A percentile compares a stretch with the other conserved stretches of the same genome.
These are phyloP conservation scores for Conticribra weissflogii DNA, from an alignment of 108 stramenopile species.

Conservation along the genomic window DNA sequence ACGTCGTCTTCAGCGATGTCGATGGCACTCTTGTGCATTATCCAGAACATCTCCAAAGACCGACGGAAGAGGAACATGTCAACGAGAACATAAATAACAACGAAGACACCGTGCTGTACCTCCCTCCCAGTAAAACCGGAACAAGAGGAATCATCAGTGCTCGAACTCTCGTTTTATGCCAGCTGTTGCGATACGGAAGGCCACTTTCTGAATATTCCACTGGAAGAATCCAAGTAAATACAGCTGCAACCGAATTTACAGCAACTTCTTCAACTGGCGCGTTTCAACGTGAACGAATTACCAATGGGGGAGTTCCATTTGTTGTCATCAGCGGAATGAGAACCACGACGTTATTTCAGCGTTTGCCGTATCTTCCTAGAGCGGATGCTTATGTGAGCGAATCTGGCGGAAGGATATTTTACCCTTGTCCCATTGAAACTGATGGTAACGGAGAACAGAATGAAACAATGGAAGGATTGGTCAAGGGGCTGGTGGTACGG, in stretches of 20 bases:
- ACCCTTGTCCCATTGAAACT: slow-evolving; percentile 29
- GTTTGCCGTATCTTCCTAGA: slow-evolving; percentile 75
- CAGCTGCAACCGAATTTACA: background rate
- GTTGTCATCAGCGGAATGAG: slow-evolving; percentile 86
- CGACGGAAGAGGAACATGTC: background rate
- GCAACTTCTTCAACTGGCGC: background rate
- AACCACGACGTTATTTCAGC: slow-evolving; percentile 69
- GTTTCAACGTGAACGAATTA: background rate
- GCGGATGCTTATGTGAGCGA: slow-evolving; percentile 83
- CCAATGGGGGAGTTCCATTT: slow-evolving; percentile 39
- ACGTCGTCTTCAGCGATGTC: slow-evolving; percentile 75
- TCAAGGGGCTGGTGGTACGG: slow-evolving; percentile 32
- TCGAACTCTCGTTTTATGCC: slow-evolving; percentile 47
- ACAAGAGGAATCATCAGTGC: slow-evolving; percentile 60
- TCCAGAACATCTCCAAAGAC: slow-evolving; percentile 26
- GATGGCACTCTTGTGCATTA: slow-evolving; percentile 87
- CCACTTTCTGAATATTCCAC: no score
- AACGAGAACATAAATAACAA: slow-evolving; percentile 2
- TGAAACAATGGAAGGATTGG: no score
- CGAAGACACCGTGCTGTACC: slow-evolving; percentile 25
- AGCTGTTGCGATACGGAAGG: slow-evolving; percentile 54
- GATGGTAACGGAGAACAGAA: background rate
- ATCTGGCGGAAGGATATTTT: slow-evolving; percentile 83
- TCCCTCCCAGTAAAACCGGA: slow-evolving; percentile 77
- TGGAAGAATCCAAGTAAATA: no score